These are phyloP conservation scores for Lachnellula arida DNA, from an alignment of 2,329 filamentous ascomycete genomes.

Conservation along the genomic window DNA sequence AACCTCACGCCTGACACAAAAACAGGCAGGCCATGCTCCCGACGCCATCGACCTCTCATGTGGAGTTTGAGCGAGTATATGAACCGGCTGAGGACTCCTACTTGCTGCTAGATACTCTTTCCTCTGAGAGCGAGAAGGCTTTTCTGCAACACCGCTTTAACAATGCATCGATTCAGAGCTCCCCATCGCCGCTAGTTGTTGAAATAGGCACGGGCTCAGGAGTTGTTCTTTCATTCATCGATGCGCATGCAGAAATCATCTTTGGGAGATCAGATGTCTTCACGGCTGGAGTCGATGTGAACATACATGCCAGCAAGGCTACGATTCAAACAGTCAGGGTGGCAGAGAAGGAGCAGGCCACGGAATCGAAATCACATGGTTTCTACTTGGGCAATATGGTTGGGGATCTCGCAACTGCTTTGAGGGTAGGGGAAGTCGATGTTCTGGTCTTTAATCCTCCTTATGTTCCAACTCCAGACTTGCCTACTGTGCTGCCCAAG, in stretches of 20 bases:
- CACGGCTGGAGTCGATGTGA: slow-evolving; percentile 78
- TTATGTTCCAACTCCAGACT: slow-evolving; percentile 80
- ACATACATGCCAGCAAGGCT: slow-evolving; percentile 74
- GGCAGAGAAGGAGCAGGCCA: slow-evolving; percentile 38
- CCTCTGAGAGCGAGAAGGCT: slow-evolving; percentile 42
- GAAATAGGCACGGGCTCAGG: slow-evolving; percentile 92
- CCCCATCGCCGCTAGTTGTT: slow-evolving; percentile 60
- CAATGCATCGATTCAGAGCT: slow-evolving; percentile 8
- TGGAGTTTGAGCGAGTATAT: slow-evolving; percentile 83
- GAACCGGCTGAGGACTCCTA: slow-evolving; percentile 96
- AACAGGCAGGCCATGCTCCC: slow-evolving; percentile 63
- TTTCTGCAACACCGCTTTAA: slow-evolving; percentile 23
- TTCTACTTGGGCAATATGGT: slow-evolving; percentile 62
- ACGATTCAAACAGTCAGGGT: slow-evolving; percentile 62
- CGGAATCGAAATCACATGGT: slow-evolving; percentile 35
- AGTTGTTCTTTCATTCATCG: slow-evolving; percentile 84
- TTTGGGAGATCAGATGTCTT: slow-evolving; percentile 69
- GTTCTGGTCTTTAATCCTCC: slow-evolving; percentile 95
- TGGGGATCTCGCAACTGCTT: slow-evolving; percentile 62
- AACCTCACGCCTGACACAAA: neutral
- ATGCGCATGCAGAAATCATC: slow-evolving; percentile 66
- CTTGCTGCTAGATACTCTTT: slow-evolving; percentile 86
- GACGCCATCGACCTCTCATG: slow-evolving; percentile 89
- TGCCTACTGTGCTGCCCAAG: slow-evolving; percentile 51
- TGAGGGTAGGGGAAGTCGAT: slow-evolving; percentile 62